Base-by-base conservation (phyloP, 768 basidiomycete genomes). In the Dictyophora rubrovolvata region DNA sequence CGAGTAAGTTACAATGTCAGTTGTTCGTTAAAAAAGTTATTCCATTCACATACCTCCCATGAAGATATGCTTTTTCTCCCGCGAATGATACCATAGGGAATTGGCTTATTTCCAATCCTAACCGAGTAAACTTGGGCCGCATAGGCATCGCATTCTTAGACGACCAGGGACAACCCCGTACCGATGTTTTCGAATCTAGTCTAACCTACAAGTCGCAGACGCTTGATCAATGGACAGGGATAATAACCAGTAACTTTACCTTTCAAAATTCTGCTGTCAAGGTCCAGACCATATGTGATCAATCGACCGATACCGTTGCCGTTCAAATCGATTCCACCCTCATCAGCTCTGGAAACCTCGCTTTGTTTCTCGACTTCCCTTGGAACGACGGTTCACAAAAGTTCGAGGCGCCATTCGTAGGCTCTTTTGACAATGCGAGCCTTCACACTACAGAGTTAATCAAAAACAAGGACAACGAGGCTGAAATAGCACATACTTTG, bases 331-430 rank as follows among this genome's bases (percentile, higher is more conserved):
- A 65, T 1, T 82, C 80, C 6, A 12, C 69, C 1, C 69, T 81
- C 18, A 53, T 84, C n/a, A 16, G 63, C 14, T 59, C 63, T 8
- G 72, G 73, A 2, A 67, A 67, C 36, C 67, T 82, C 8, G 79
- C 76, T 0, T 18, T 82, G 0, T 82, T 81, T 67, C 61, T 84
- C 12, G 81, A 84, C 65, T 82, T 80, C 62, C 81, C 81, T 6
- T 84, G 80, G 80, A 80, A 79, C 67, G 81, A 81, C 61, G 82
- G 82, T n/a, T 69, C 65, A 17, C 59, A 66, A 17, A 81, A 82
- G 64, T 84, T 83, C 65, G 73, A 74, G 17, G 81, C 77, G 4
- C 82, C 82, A 0, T 82, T 81, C 62, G 82, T 84, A 0, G 82
- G 82, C 1, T 67, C 67, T n/a, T 82, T 69, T 69, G 75, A 78